Conservation (phyloP, 1,284 basidiomycete species). For the Heterobasidion occidentale region DNA sequence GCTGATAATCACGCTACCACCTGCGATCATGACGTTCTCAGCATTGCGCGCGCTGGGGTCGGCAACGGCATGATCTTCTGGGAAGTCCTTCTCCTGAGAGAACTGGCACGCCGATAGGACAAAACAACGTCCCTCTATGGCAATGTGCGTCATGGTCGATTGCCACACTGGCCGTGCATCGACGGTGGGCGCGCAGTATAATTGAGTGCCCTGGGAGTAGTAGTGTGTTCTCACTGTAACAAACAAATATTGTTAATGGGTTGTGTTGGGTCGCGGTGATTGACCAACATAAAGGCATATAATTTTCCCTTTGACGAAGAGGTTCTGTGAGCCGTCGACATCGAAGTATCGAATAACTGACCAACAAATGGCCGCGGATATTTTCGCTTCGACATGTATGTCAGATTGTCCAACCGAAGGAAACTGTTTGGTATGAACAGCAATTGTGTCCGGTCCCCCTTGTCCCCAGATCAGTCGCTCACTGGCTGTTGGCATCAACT, state of each 20-base stretch:
- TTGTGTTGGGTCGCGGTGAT: constrained; percentile 2
- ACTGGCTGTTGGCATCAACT: constrained; percentile 62
- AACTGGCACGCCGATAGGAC: constrained; percentile 64
- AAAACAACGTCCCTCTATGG: constrained; percentile 71
- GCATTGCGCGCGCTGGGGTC: constrained; percentile 31
- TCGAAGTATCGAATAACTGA: constrained; percentile 12
- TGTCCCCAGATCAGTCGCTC: constrained; percentile 69
- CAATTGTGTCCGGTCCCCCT: constrained; percentile 30
- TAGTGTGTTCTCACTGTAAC: constrained; percentile 49
- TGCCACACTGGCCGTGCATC: constrained; percentile 61
- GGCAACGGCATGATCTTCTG: constrained; percentile 42
- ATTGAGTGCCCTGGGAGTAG: constrained; percentile 53
- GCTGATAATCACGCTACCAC: constrained; percentile 62
- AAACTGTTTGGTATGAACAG: constrained; percentile 22
- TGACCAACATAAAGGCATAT: constrained; percentile 61
- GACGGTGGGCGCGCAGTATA: constrained; percentile 68
- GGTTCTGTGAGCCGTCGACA: neutral
- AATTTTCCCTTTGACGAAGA: constrained; percentile 51
- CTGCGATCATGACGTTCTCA: constrained; percentile 57
- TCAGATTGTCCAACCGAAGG: constrained; percentile 9
- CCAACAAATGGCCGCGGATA: constrained; percentile 67
- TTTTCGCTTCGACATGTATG: constrained; percentile 28
- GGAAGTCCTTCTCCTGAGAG: constrained; percentile 55
- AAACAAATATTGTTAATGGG: too few species aligned
- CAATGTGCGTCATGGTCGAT: constrained; percentile 64